phyloP scores from a whole-genome alignment of 345 rosid species.

The Ceriops decandra region DNA sequence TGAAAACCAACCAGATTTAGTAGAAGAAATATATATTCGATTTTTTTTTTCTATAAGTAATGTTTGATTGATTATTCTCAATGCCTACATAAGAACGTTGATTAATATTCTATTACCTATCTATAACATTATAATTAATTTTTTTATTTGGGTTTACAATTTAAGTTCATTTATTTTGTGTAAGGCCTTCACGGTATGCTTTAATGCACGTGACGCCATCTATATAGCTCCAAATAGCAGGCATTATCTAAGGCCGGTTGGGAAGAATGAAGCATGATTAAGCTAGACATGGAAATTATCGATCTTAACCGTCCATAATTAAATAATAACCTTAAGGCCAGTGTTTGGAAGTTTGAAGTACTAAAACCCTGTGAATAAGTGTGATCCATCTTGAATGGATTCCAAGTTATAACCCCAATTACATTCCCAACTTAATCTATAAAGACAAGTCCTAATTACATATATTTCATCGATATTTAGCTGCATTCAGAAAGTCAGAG shows the following conservation, averaged over 20 bases:
- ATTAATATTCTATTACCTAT: background rate
- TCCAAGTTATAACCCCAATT: background rate
- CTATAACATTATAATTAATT: too few relatives aligned
- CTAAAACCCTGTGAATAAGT: constrained; percentile 8
- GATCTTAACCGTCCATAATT: constrained; percentile 31
- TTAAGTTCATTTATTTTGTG: background rate
- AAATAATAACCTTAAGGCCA: background rate
- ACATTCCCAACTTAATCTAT: background rate
- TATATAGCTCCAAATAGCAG: background rate
- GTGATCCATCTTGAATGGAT: background rate
- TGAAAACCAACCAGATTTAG: too few relatives aligned
- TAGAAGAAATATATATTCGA: too few relatives aligned
- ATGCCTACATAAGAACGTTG: background rate
- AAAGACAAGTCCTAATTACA: background rate
- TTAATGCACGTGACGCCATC: background rate
- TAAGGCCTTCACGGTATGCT: constrained; percentile 6
- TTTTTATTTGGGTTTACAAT: too few relatives aligned
- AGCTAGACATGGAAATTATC: constrained; percentile 5
- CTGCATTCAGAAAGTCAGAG: background rate
- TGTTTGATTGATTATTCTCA: background rate
- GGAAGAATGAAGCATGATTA: background rate
- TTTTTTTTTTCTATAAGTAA: background rate
- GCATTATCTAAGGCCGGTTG: constrained; percentile 19
- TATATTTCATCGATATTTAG: background rate
- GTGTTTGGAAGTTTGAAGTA: background rate